Evolutionary conservation across 2,329 filamentous ascomycete species (phyloP), one percentile per base, ranked within the genome.

Genomic region (Penicillium sp.): DNA sequence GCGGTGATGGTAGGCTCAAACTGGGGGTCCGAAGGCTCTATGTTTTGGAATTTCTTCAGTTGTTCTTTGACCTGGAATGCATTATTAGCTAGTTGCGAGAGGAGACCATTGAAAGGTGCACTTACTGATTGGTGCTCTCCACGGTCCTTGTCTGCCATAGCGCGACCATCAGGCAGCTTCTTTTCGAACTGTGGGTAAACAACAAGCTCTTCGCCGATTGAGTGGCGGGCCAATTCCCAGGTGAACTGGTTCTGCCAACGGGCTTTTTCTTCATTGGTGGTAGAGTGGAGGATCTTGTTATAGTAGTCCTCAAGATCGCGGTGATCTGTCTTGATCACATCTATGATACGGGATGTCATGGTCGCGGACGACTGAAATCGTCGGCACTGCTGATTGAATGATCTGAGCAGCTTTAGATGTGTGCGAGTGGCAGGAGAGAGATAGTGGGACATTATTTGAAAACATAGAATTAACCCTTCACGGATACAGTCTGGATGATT

Each of bases 141-240:
- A 10, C 73, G 65, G 49, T 77, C 72, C 27, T 68, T 65, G 7
- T 74, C 66, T 0, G 74, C 73, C 47, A 76, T 58, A 0, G 53
- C 43, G 17, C 63, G 61, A 25, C 75, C 74, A 2, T 55, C 51
- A 1, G 61, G 50, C 7, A 78, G 41, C 31, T 73, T 53, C 44
- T 72, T 70, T 50, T 77, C 74, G 16, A 78, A 63, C 1, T 69
- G 70, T 0, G 75, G 75, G 42, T 78, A 78, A 2, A 78, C 62
- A 7, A 78, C 60, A 31, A 76, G 52, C 47, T 76, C 73, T 47
- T 76, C 71, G 10, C 67, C 71, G 36, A 76, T 63, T 1, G 69
- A 69, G 45, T 76, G 73, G 4, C 73, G 68, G 30, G 72, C 68
- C 3, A 76, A 57, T 43, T 73, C 71, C 72, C 72, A 76, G 11